A percentile compares a stretch with the other conserved stretches of the same genome.
phyloP scores from a whole-genome alignment of 257 asterid genomes.

The Gardenia jasminoides region DNA sequence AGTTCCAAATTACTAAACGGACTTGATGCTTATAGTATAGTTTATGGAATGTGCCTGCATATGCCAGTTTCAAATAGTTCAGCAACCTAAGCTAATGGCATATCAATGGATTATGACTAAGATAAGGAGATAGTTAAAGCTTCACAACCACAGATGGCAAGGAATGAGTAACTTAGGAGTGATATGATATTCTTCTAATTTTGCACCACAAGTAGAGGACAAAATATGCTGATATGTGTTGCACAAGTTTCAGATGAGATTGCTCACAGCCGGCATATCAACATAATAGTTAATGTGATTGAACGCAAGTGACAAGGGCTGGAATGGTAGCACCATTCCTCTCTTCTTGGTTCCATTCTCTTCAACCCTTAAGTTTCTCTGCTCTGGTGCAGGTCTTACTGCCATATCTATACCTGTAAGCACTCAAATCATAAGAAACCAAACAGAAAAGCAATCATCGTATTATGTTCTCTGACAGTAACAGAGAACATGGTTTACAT shows the following conservation, averaged over 20 bases:
- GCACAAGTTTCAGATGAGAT: conserved; percentile 1
- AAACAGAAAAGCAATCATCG: background rate
- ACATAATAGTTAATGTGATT: conserved; percentile 84
- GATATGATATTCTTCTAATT: background rate
- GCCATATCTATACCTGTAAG: conserved; percentile 51
- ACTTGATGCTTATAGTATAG: background rate
- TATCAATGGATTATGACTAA: background rate
- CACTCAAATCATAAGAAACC: conserved; percentile 10
- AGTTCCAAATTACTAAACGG: background rate
- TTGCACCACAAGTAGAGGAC: background rate
- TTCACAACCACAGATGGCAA: background rate
- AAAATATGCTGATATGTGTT: background rate
- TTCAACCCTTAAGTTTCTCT: conserved; percentile 20
- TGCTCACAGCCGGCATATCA: conserved; percentile 92
- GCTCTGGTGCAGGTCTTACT: conserved; percentile 32
- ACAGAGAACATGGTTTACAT: background rate
- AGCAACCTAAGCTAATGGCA: background rate
- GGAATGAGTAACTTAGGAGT: background rate
- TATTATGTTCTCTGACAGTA: background rate
- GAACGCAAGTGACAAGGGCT: conserved; percentile 80
- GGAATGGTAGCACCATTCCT: conserved; percentile 97
- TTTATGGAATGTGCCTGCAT: background rate
- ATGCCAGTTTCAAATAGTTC: background rate
- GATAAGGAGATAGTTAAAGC: background rate
- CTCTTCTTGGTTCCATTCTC: conserved; percentile 33